phyloP scores from a whole-genome alignment of 805 yeast genomes.

The Jamesozyma lodderae region DNA sequence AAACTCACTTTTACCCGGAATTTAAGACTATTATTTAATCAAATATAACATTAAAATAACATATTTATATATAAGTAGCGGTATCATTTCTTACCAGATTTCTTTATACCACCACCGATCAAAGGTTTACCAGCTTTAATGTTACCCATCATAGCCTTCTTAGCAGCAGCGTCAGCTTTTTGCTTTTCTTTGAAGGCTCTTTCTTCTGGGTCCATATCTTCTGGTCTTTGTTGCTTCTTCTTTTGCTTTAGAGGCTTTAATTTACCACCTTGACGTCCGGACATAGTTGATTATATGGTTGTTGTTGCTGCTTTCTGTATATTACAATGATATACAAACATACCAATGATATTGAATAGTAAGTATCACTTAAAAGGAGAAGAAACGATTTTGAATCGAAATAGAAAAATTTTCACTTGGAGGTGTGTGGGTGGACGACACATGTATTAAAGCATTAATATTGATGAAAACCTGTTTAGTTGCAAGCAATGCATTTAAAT shows the following conservation, averaged over 20 bases:
- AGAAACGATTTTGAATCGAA: not conserved
- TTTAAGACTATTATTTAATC: not conserved
- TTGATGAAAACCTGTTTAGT: too few species aligned
- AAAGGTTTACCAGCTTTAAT: constrained; percentile 88
- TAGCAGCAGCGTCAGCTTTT: constrained; percentile 89
- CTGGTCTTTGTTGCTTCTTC: constrained; percentile 49
- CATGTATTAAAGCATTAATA: too few species aligned
- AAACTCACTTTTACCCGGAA: constrained; percentile 4
- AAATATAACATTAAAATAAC: not conserved
- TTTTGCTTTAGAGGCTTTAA: constrained; percentile 72
- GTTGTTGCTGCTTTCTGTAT: not conserved
- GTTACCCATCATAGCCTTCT: constrained; percentile 79
- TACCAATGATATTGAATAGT: too few species aligned
- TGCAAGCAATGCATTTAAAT: too few species aligned
- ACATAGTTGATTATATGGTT: constrained; percentile 39
- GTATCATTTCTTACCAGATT: constrained; percentile 53
- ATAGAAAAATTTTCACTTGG: not conserved
- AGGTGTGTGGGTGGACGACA: too few species aligned
- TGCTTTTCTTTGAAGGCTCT: constrained; percentile 86
- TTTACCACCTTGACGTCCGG: constrained; percentile 97
- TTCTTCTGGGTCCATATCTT: constrained; percentile 80
- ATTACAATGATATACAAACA: too few species aligned
- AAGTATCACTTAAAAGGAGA: too few species aligned
- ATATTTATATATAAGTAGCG: too few species aligned
- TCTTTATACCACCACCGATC: constrained; percentile 92